Evolutionary conservation across 2,329 filamentous ascomycete genomes (phyloP).

Genomic region (Myriosclerotinia curreyana): DNA sequence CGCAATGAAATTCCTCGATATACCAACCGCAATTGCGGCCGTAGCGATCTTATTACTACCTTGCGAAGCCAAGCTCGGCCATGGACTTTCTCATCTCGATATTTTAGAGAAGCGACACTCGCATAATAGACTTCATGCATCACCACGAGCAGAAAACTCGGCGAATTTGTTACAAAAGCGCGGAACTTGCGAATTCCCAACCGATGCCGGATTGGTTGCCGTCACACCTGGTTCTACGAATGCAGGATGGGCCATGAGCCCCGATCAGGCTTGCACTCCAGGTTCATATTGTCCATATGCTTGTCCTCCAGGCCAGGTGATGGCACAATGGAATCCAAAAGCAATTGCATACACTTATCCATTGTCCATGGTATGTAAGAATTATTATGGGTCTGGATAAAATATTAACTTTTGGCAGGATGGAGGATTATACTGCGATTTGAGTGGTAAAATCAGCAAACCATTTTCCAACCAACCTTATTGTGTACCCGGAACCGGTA

Average conservation of each 20-base stretch:
- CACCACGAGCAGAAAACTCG: constrained; percentile 29
- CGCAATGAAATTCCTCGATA: constrained; percentile 53
- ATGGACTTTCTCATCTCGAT: constrained; percentile 33
- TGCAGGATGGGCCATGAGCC: constrained; percentile 77
- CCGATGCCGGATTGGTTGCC: constrained; percentile 61
- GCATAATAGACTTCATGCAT: constrained; percentile 33
- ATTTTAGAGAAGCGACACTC: constrained; percentile 32
- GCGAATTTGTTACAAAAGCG: constrained; percentile 34
- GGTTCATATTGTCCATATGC: constrained; percentile 74
- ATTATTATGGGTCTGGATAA: neutral
- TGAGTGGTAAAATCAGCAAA: constrained; percentile 62
- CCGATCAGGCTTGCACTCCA: constrained; percentile 65
- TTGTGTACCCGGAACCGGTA: constrained; percentile 66
- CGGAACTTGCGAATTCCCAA: constrained; percentile 61
- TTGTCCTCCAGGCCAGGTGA: constrained; percentile 71
- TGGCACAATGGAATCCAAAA: constrained; percentile 72
- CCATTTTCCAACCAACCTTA: constrained; percentile 66
- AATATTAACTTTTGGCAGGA: constrained; percentile 48
- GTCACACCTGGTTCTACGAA: constrained; percentile 64
- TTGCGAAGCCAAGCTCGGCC: constrained; percentile 34
- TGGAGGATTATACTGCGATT: constrained; percentile 70
- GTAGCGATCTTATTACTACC: constrained; percentile 45
- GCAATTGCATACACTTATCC: constrained; percentile 66
- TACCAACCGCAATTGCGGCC: constrained; percentile 51
- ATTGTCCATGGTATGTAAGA: constrained; percentile 62